These are phyloP conservation scores for Starmerella floris DNA, from an alignment of 805 yeast genomes.

Conservation along the genomic window DNA sequence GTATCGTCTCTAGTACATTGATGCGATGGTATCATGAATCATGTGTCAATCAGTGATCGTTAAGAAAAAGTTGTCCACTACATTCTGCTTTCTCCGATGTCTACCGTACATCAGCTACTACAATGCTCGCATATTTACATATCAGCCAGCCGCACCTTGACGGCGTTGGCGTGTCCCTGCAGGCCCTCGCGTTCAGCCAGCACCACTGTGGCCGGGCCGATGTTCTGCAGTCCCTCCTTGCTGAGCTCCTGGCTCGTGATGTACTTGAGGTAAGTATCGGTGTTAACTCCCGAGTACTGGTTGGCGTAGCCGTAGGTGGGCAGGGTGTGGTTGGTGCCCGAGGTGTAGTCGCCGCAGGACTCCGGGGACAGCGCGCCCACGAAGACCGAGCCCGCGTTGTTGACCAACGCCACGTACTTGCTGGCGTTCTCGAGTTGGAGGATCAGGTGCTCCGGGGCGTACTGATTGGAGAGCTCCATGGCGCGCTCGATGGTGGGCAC, in stretches of 20 bases:
- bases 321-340: constrained; percentile 95
- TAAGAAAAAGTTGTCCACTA: too few species aligned
- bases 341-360: constrained; percentile 94
- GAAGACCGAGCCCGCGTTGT: constrained; percentile 91
- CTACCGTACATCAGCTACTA: too few species aligned
- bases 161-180: constrained; percentile 95
- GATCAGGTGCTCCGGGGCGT: constrained; percentile 97
- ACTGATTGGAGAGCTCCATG: constrained; percentile 68
- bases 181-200: constrained; percentile 93
- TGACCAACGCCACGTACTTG: constrained; percentile 54
- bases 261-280: constrained; percentile 88
- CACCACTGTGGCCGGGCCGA: constrained; percentile 94
- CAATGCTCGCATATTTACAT: too few species aligned
- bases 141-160: constrained; percentile 59
- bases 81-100: too few species aligned
- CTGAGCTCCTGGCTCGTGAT: constrained; percentile 88
- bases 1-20: too few species aligned
- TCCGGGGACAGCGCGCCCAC: constrained; percentile 96
- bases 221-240: constrained; percentile 67
- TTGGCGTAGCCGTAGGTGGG: constrained; percentile 98
- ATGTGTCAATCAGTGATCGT: too few species aligned
- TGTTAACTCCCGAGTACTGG: constrained; percentile 94
- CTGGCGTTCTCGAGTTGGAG: constrained; percentile 75
- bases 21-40: too few species aligned
- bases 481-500: constrained; percentile 69